phyloP scores from a whole-genome alignment of 257 asterid species.

The Solanum pennellii region DNA sequence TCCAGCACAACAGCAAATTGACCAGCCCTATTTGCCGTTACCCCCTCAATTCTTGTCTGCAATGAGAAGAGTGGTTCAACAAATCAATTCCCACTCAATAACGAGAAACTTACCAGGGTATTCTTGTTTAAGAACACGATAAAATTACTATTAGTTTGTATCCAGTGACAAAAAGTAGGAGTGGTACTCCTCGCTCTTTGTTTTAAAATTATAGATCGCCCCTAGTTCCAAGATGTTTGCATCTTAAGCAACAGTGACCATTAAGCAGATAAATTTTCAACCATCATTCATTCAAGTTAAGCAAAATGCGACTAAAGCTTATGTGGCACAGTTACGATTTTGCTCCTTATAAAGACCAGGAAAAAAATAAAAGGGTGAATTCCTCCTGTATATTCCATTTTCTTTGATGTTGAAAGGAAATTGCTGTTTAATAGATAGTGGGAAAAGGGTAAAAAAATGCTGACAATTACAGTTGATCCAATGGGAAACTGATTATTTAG shows the following conservation, averaged over 20 bases:
- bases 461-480: background rate
- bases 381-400: background rate
- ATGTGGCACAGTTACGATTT: background rate
- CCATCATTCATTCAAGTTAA: background rate
- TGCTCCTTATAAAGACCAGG: background rate
- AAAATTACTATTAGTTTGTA: background rate
- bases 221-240: background rate
- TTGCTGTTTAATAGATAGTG: background rate
- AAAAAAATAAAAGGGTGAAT: background rate
- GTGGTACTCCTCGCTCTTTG: background rate
- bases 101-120: background rate
- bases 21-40: conserved; percentile 49
- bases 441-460: background rate
- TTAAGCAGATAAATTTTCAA: background rate
- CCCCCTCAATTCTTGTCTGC: conserved; percentile 91
- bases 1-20: conserved; percentile 90
- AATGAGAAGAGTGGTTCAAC: background rate
- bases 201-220: no score
- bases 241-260: background rate
- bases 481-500: background rate
- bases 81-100: background rate
- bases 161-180: background rate
- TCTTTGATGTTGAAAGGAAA: background rate
- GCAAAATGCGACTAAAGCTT: background rate
- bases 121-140: background rate